Percentiles rank a stretch among this genome's conserved stretches.
phyloP scores from a whole-genome alignment of 768 basidiomycete species.

The Termitomyces eurrhizus region DNA sequence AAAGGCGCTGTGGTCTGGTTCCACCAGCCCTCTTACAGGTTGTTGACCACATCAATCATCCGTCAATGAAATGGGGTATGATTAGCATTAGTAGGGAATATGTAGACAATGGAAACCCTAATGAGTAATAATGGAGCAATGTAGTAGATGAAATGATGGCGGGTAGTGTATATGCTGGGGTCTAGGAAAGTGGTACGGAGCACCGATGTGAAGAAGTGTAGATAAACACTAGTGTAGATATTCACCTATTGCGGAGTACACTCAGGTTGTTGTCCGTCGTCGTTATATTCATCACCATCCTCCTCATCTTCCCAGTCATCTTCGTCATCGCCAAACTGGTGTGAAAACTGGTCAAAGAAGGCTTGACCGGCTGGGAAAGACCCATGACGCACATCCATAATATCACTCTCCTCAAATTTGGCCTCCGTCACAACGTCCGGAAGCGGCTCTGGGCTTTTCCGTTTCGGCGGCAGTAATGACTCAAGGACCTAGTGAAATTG shows the following conservation, averaged over 20 bases:
- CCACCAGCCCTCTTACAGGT: not conserved
- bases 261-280: constrained; percentile 38
- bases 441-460: constrained; percentile 64
- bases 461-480: constrained; percentile 72
- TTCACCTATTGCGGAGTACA: constrained; percentile 53
- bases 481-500: constrained; percentile 48
- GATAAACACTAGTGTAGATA: not conserved
- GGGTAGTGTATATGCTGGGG: not conserved
- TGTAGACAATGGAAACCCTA: constrained; percentile 4
- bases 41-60: not conserved
- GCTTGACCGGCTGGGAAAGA: constrained; percentile 68
- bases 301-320: constrained; percentile 72
- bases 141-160: not conserved
- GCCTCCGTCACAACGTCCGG: constrained; percentile 71
- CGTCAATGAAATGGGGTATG: constrained; percentile 9
- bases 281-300: constrained; percentile 51
- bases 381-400: constrained; percentile 80
- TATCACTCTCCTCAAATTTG: constrained; percentile 70
- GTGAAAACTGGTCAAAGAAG: constrained; percentile 76
- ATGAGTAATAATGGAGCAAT: not conserved
- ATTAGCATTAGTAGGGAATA: constrained; percentile 17
- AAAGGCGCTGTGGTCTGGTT: no score
- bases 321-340: constrained; percentile 69
- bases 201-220: not conserved
- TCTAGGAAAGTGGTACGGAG: not conserved